phyloP scores from a whole-genome alignment of 345 rosid genomes.

The Iberis pinnata region DNA sequence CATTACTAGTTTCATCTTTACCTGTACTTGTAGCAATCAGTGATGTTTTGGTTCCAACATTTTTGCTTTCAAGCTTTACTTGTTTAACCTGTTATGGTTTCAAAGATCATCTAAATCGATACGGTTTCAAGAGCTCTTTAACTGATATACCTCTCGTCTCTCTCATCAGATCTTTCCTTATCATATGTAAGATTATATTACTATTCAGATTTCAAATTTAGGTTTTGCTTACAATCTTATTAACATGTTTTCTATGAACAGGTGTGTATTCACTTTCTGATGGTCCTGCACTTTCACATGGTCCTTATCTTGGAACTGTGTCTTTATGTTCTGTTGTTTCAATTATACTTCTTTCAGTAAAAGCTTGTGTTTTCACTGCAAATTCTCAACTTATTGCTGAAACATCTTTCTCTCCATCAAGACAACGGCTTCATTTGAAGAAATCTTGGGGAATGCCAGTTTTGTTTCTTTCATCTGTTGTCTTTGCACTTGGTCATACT shows the following conservation, averaged over 20 bases:
- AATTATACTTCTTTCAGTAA: constrained; percentile 60
- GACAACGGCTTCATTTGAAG: constrained; percentile 70
- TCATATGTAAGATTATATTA: constrained; percentile 46
- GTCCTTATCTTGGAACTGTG: constrained; percentile 86
- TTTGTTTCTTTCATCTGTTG: constrained; percentile 80
- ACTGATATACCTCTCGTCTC: constrained; percentile 84
- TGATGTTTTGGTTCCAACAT: constrained; percentile 57
- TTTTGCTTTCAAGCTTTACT: constrained; percentile 66
- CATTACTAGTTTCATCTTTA: constrained; percentile 68
- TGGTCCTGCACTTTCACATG: constrained; percentile 72
- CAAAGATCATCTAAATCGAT: constrained; percentile 51
- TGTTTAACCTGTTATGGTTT: constrained; percentile 62
- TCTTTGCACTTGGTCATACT: constrained; percentile 86
- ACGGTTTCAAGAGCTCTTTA: constrained; percentile 69
- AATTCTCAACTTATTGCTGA: constrained; percentile 66
- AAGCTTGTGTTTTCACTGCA: constrained; percentile 75
- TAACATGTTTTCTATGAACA: constrained; percentile 19
- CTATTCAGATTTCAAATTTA: background rate
- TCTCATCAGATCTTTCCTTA: constrained; percentile 66
- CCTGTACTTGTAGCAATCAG: constrained; percentile 75
- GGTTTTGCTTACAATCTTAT: background rate
- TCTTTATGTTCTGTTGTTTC: constrained; percentile 64
- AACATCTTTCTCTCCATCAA: constrained; percentile 55
- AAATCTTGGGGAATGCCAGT: constrained; percentile 99
- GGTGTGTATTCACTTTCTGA: constrained; percentile 83